These are phyloP conservation scores for Tylopilus subfusipes DNA, from an alignment of 768 basidiomycete species.

Conservation along the genomic window DNA sequence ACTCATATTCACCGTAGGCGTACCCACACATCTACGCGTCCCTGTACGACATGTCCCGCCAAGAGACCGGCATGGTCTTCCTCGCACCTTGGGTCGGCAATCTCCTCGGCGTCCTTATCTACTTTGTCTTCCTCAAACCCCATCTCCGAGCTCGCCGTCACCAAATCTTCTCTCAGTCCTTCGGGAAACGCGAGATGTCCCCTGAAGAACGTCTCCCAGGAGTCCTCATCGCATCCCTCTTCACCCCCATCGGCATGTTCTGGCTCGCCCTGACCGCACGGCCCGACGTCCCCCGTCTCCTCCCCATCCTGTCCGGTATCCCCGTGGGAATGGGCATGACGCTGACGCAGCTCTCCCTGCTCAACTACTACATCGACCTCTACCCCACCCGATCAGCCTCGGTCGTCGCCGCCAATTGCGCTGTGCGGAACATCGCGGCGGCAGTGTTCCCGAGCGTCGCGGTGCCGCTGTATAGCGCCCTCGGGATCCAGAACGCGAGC, in stretches of 20 bases:
- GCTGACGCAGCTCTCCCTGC: slow-evolving; percentile 24
- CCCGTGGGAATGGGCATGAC: slow-evolving; percentile 31
- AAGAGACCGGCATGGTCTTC: slow-evolving; percentile 23
- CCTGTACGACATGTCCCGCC: slow-evolving; percentile 24
- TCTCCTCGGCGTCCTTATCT: slow-evolving; percentile 24
- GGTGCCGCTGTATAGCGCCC: slow-evolving; percentile 19
- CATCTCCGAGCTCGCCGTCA: slow-evolving; percentile 14
- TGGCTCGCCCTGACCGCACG: slow-evolving; percentile 25
- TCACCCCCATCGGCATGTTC: slow-evolving; percentile 29
- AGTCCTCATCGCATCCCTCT: slow-evolving; percentile 21
- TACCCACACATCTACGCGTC: slow-evolving; percentile 22
- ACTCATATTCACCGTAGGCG: slow-evolving; percentile 10
- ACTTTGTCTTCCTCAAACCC: slow-evolving; percentile 26
- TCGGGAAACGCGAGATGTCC: slow-evolving; percentile 20
- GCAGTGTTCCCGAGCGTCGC: slow-evolving; percentile 25
- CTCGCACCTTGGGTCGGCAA: slow-evolving; percentile 27
- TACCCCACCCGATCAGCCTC: slow-evolving; percentile 30
- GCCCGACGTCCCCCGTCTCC: slow-evolving; percentile 3
- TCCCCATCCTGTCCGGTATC: slow-evolving; percentile 22
- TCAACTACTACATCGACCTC: slow-evolving; percentile 31
- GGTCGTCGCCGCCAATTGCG: slow-evolving; percentile 28
- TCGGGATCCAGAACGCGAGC: slow-evolving; percentile 21
- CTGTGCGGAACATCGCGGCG: slow-evolving; percentile 20
- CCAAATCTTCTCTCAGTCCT: slow-evolving; percentile 16
- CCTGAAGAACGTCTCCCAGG: slow-evolving; percentile 30